Evolutionary conservation across 495 filamentous ascomycete genomes (phyloP).

Genomic region (Cercophora scortea): DNA sequence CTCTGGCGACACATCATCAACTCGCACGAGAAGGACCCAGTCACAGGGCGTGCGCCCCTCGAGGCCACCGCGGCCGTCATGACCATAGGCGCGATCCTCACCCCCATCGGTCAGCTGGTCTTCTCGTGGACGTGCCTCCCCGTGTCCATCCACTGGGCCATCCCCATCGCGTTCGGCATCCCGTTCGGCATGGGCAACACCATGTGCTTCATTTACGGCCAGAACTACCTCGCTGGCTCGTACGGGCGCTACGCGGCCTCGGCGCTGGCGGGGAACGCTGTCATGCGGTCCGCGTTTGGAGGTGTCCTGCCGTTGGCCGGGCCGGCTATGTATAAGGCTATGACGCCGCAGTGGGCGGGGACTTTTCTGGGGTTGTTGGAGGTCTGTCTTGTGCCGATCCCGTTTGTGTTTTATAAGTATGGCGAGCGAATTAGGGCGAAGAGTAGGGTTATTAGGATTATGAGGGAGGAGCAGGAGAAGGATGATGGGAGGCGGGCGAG

Average conservation of each 20-base stretch:
- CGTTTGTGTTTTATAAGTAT: slow-evolving; percentile 69
- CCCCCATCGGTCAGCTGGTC: slow-evolving; percentile 64
- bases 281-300: slow-evolving; percentile 59
- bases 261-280: slow-evolving; percentile 69
- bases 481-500: slow-evolving; percentile 42
- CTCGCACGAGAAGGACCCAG: slow-evolving; percentile 56
- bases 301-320: slow-evolving; percentile 69
- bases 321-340: slow-evolving; percentile 54
- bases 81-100: slow-evolving; percentile 58
- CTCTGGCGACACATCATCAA: slow-evolving; percentile 67
- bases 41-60: slow-evolving; percentile 57
- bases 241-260: slow-evolving; percentile 76
- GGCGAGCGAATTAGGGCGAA: slow-evolving; percentile 59
- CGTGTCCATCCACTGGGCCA: slow-evolving; percentile 62
- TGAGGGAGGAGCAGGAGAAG: slow-evolving; percentile 64
- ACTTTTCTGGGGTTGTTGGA: slow-evolving; percentile 67
- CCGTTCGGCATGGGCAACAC: slow-evolving; percentile 75
- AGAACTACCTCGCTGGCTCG: slow-evolving; percentile 66
- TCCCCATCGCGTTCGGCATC: slow-evolving; percentile 67
- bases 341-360: slow-evolving; percentile 73
- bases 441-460: slow-evolving; percentile 56
- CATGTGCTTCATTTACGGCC: slow-evolving; percentile 70
- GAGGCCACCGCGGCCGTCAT: slow-evolving; percentile 70
- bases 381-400: slow-evolving; percentile 65
- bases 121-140: slow-evolving; percentile 79